Base-by-base conservation (phyloP, 2,329 filamentous ascomycete species). In the Xylaria sp. region DNA sequence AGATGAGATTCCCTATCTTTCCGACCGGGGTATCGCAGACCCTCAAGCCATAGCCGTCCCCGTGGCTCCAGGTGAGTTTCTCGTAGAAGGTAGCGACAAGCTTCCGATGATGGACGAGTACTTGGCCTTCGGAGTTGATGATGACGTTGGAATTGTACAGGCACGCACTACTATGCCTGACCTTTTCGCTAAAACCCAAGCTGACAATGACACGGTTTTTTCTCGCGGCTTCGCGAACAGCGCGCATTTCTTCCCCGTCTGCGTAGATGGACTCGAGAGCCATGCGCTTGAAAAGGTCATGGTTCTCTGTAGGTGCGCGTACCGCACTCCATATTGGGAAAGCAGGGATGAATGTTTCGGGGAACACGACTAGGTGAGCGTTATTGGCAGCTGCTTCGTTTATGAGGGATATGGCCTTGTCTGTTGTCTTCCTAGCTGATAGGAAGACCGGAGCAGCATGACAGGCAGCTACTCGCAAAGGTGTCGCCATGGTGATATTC, bases 41-140 rank as follows among this genome's bases (percentile, higher is more conserved):
- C 0, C 75, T 77, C 4, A 88, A 70, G 0, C 86, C 86, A 32
- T 82, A 64, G 0, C 85, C 86, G 70, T 88, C 86, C 0, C 86
- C 86, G 1, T 81, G 81, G 0, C 79, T 78, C 86, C 86, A 88
- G 0, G 82, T 85, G 25, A 88, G 70, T 69, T 87, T 87, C 75
- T 88, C 86, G 66, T 83, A 87, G 72, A 87, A 88, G 0, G 85
- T 88, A 0, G 86, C 84, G 73, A 85, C 80, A 0, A 88, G 73
- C 63, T 88, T 88, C 1, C 86, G 78, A 65, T 87, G 85, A 63
- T 87, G 85, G 0, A 83, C 80, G 1, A 85, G 65, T 1, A 87
- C 77, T 3, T 83, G 72, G 0, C 86, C 85, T 3, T 80, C 67
- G 1, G 72, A 67, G 0, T 77, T 77, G 50, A 88, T 83, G 23